Evolutionary conservation across 176 grass and related monocot species (phyloP).

Genomic region (Rhynchospora pubera): DNA sequence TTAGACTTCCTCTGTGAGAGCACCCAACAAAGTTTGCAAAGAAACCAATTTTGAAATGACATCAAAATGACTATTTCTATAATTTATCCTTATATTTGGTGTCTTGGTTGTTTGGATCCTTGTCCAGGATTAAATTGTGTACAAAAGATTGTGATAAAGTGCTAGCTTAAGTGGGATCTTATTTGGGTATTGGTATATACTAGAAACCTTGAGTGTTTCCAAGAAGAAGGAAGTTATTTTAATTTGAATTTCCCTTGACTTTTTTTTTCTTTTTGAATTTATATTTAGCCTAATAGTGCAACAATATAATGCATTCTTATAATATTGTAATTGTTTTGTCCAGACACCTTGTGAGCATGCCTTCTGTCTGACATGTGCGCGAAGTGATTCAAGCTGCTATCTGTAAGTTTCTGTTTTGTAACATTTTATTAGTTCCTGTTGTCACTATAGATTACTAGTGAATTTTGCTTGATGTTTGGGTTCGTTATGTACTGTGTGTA

Average conservation of each 20-base stretch:
- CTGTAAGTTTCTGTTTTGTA: conserved; percentile 50
- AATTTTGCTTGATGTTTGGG: neutral
- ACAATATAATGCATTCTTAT: neutral
- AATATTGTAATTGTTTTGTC: conserved; percentile 18
- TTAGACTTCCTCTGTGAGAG: neutral
- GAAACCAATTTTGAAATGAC: neutral
- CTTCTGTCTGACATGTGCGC: conserved; percentile 89
- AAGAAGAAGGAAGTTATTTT: neutral
- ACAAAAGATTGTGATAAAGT: neutral
- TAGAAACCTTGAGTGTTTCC: neutral
- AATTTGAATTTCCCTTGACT: neutral
- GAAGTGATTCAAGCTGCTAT: conserved; percentile 92
- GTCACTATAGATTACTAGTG: neutral
- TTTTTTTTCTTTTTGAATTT: neutral
- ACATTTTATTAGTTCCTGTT: neutral
- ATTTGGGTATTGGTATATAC: neutral
- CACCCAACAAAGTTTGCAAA: neutral
- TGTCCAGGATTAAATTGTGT: neutral
- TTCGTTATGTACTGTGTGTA: neutral
- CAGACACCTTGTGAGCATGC: conserved; percentile 92
- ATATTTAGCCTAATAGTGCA: neutral
- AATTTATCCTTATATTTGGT: neutral
- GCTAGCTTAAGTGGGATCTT: neutral
- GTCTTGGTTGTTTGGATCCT: neutral
- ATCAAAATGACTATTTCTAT: neutral